phyloP scores from a whole-genome alignment of 1,284 basidiomycete species.

The Ceratobasidium sp. region DNA sequence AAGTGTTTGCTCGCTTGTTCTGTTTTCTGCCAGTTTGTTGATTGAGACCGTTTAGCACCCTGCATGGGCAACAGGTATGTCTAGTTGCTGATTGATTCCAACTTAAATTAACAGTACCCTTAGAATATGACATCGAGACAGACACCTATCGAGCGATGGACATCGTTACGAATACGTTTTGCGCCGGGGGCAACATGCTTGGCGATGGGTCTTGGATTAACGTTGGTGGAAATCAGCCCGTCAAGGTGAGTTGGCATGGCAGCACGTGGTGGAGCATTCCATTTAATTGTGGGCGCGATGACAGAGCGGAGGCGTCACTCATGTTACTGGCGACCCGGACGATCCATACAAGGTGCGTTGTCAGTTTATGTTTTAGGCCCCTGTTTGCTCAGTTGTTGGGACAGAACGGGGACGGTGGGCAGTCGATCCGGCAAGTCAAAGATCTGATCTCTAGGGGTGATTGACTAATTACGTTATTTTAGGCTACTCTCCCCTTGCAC shows the following conservation, averaged over 20 bases:
- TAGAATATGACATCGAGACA: conserved; percentile 56
- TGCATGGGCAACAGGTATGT: conserved; percentile 45
- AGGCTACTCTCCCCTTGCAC: conserved; percentile 45
- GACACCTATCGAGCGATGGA: conserved; percentile 63
- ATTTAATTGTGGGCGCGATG: conserved; percentile 48
- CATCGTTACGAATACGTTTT: conserved; percentile 81
- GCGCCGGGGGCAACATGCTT: conserved; percentile 64
- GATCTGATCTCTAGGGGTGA: not conserved
- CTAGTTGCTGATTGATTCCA: no score
- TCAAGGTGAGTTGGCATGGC: conserved; percentile 29
- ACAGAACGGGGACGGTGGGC: conserved; percentile 42
- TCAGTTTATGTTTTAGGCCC: conserved; percentile 49
- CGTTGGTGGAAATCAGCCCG: conserved; percentile 65
- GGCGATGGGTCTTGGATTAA: conserved; percentile 60
- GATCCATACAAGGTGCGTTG: conserved; percentile 46
- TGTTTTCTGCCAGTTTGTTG: not conserved
- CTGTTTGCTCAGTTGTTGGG: not conserved
- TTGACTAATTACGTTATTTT: conserved; percentile 53
- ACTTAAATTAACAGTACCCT: conserved; percentile 45
- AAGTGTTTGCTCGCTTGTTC: conserved; percentile 41
- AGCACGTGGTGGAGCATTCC: conserved; percentile 36
- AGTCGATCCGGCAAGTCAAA: conserved; percentile 39
- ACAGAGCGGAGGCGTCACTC: conserved; percentile 44
- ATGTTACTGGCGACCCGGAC: conserved; percentile 37
- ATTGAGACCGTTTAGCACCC: conserved; percentile 38